Conservation (phyloP, 331 rosid species). For the Quercus phellos region DNA sequence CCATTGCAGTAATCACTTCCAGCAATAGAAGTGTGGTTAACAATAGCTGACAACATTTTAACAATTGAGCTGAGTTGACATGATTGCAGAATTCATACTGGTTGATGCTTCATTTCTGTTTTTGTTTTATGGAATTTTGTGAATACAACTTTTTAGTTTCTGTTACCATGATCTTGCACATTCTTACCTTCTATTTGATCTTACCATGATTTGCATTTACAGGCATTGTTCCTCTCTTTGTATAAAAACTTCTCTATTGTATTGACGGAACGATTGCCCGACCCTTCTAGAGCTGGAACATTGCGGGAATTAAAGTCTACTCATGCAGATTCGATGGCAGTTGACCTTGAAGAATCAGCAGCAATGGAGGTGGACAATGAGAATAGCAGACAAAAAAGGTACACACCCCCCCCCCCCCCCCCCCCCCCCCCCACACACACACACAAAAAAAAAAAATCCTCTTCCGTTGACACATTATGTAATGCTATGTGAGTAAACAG, state of each 20-base stretch:
- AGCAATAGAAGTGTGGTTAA: background rate
- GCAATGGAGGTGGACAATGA: conserved; percentile 82
- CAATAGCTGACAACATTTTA: background rate
- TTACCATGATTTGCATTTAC: conserved; percentile 26
- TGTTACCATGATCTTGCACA: background rate
- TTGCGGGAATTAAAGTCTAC: conserved; percentile 57
- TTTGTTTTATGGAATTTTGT: too few relatives aligned
- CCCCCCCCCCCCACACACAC: too few relatives aligned
- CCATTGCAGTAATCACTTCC: background rate
- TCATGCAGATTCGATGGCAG: conserved; percentile 53
- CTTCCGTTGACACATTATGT: conserved; percentile 1
- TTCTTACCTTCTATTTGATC: conserved; percentile 6
- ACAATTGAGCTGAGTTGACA: background rate
- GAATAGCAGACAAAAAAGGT: conserved; percentile 70
- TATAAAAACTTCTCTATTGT: conserved; percentile 67
- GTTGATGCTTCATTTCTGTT: too few relatives aligned
- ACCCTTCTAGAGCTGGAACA: conserved; percentile 51
- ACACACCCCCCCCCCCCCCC: background rate
- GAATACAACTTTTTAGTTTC: background rate
- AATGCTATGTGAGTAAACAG: background rate
- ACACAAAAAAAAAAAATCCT: background rate
- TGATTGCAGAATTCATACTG: background rate
- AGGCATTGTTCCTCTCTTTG: conserved; percentile 73
- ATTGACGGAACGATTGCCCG: conserved; percentile 78
- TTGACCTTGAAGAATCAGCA: conserved; percentile 72